phyloP scores from a whole-genome alignment of 2,329 filamentous ascomycete genomes.

The Calonectria montana region DNA sequence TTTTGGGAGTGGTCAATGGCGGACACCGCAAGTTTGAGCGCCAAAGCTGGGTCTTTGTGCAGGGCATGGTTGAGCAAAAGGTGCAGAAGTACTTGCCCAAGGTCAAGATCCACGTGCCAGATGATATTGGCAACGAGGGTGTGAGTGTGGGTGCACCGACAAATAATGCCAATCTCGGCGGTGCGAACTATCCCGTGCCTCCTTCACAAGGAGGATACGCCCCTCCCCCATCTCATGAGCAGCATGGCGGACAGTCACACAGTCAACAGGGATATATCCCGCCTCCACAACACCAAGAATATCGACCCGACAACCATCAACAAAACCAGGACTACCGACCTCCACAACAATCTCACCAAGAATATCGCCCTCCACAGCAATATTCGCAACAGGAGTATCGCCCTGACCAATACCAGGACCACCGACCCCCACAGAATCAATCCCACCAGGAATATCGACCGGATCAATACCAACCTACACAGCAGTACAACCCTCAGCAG shows the following conservation, averaged over 20 bases:
- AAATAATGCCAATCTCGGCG: conserved; percentile 45
- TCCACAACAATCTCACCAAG: background rate
- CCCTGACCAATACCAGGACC: conserved; percentile 11
- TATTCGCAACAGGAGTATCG: conserved; percentile 30
- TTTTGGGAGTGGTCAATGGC: conserved; percentile 57
- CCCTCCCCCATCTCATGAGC: conserved; percentile 23
- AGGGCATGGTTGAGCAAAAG: conserved; percentile 58
- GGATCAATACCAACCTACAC: conserved; percentile 30
- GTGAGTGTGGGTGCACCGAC: conserved; percentile 55
- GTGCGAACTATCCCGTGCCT: conserved; percentile 43
- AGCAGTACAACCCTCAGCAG: conserved; percentile 26
- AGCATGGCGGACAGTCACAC: conserved; percentile 2
- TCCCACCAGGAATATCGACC: conserved; percentile 30
- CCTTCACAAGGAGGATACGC: conserved; percentile 33
- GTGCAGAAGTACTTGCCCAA: conserved; percentile 59
- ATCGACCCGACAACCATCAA: conserved; percentile 26
- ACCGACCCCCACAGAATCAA: conserved; percentile 32
- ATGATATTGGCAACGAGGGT: conserved; percentile 60
- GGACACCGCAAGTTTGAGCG: conserved; percentile 60
- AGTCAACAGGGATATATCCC: conserved; percentile 42
- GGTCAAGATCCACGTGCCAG: conserved; percentile 57
- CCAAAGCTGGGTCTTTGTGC: conserved; percentile 59
- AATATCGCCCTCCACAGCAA: background rate
- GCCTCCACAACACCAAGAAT: conserved; percentile 33
- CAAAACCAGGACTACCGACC: conserved; percentile 13